A percentile compares a stretch with the other conserved stretches of the same genome.
These are phyloP conservation scores for Aquilaria sinensis DNA, from an alignment of 345 rosid genomes.

Conservation along the genomic window DNA sequence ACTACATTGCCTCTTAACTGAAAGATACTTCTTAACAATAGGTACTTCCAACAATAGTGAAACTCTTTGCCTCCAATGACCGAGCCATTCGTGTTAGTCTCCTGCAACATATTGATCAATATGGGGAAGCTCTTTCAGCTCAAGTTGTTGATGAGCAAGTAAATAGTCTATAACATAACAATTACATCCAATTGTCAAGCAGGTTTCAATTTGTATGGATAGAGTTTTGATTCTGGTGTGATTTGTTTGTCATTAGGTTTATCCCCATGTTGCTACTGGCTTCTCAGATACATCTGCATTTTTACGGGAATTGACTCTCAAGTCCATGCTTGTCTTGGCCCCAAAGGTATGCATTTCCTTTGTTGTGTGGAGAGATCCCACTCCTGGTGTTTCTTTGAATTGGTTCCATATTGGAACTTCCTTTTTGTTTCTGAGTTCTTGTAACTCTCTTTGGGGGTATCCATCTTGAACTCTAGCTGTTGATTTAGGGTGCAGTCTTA, in stretches of 20 bases:
- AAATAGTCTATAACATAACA: slow-evolving; percentile 19
- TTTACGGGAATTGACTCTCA: slow-evolving; percentile 96
- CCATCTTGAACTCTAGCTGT: too few species aligned
- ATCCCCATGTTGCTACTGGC: slow-evolving; percentile 90
- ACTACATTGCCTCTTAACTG: too few species aligned
- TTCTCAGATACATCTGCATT: slow-evolving; percentile 88
- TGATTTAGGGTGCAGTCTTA: too few species aligned
- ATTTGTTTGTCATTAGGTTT: slow-evolving; percentile 46
- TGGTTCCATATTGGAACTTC: too few species aligned
- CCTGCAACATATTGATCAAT: slow-evolving; percentile 95
- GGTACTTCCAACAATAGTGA: slow-evolving; percentile 85
- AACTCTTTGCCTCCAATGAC: slow-evolving; percentile 88
- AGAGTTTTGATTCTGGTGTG: slow-evolving; percentile 2
- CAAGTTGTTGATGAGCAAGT: slow-evolving; percentile 97
- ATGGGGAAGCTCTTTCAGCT: slow-evolving; percentile 79
- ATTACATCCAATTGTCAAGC: slow-evolving; percentile 4
- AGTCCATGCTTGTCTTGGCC: slow-evolving; percentile 93
- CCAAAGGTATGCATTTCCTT: slow-evolving; percentile 57
- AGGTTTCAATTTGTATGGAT: slow-evolving; percentile 6
- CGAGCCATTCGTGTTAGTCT: slow-evolving; percentile 93
- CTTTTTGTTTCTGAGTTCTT: too few species aligned
- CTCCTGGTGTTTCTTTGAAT: neutral
- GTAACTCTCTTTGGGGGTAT: too few species aligned
- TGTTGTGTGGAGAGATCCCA: neutral
- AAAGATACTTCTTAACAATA: slow-evolving; percentile 22